Evolutionary conservation across 176 grass and related monocot genomes (phyloP).

Genomic region (Oryza meridionalis): DNA sequence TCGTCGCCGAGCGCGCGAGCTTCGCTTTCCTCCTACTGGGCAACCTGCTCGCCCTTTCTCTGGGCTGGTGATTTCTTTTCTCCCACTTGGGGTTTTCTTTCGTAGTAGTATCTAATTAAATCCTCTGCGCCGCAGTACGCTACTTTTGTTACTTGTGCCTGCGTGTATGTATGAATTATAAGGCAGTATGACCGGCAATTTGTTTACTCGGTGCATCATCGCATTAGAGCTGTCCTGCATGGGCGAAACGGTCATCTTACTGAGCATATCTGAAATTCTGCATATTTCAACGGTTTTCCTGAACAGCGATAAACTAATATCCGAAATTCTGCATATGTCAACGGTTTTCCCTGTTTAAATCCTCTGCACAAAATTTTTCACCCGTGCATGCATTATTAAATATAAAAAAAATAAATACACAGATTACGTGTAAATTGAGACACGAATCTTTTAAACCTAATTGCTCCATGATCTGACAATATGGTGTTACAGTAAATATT

Average conservation of each 20-base stretch:
- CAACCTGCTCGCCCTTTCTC: neutral
- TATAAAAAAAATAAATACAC: too few relatives aligned
- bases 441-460: too few relatives aligned
- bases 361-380: too few relatives aligned
- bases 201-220: neutral
- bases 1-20: neutral
- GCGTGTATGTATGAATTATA: neutral
- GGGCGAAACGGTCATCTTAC: constrained; percentile 15
- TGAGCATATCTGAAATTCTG: neutral
- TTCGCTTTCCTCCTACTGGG: neutral
- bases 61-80: neutral
- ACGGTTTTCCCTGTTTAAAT: too few relatives aligned
- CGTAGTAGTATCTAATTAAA: neutral
- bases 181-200: neutral
- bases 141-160: neutral
- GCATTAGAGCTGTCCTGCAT: neutral
- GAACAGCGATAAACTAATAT: neutral
- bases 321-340: too few relatives aligned
- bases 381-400: too few relatives aligned
- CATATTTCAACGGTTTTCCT: neutral
- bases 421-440: too few relatives aligned
- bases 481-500: too few relatives aligned
- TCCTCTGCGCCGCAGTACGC: neutral
- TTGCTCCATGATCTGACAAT: too few relatives aligned
- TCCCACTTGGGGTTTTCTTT: neutral